Percentiles rank a stretch among this genome's conserved stretches.
Evolutionary conservation across 805 yeast species (phyloP).

Genomic region (Saccharomycodes ludwigii): DNA sequence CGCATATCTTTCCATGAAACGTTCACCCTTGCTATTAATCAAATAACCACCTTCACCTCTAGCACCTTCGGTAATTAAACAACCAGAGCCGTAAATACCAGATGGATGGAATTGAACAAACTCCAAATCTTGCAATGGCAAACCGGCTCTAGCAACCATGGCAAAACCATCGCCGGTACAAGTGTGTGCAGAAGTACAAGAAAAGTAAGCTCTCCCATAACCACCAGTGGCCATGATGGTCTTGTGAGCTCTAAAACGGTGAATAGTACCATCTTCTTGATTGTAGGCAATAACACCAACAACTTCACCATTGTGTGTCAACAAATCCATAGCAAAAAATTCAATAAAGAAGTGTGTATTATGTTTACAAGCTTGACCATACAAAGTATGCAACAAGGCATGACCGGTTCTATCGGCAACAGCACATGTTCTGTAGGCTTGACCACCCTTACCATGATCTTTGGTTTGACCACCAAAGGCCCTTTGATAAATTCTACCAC

Average conservation of each 20-base stretch:
- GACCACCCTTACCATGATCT: slow-evolving; percentile 96
- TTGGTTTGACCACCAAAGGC: slow-evolving; percentile 97
- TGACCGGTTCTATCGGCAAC: slow-evolving; percentile 99
- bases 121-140: slow-evolving; percentile 94
- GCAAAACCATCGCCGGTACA: slow-evolving; percentile 99
- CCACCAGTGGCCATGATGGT: slow-evolving; percentile 98
- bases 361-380: slow-evolving; percentile 93
- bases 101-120: slow-evolving; percentile 99
- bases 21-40: slow-evolving; percentile 94
- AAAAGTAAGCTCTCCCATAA: slow-evolving; percentile 95
- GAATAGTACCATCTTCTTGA: slow-evolving; percentile 97
- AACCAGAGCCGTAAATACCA: slow-evolving; percentile 98
- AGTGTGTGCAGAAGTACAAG: slow-evolving; percentile 98
- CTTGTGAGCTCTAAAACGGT: slow-evolving; percentile 93
- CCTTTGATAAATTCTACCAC: slow-evolving; percentile 95
- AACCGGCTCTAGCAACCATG: slow-evolving; percentile 97
- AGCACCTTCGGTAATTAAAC: slow-evolving; percentile 98
- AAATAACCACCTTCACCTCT: slow-evolving; percentile 99
- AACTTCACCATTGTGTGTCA: slow-evolving; percentile 92
- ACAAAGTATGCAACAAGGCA: slow-evolving; percentile 86
- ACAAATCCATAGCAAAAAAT: slow-evolving; percentile 86
- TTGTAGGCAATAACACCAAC: slow-evolving; percentile 96
- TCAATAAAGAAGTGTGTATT: slow-evolving; percentile 97
- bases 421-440: slow-evolving; percentile 98
- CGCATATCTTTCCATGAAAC: slow-evolving; percentile 99